Evolutionary conservation across 106 monocot species (phyloP).

Genomic region (Chionographis japonica): DNA sequence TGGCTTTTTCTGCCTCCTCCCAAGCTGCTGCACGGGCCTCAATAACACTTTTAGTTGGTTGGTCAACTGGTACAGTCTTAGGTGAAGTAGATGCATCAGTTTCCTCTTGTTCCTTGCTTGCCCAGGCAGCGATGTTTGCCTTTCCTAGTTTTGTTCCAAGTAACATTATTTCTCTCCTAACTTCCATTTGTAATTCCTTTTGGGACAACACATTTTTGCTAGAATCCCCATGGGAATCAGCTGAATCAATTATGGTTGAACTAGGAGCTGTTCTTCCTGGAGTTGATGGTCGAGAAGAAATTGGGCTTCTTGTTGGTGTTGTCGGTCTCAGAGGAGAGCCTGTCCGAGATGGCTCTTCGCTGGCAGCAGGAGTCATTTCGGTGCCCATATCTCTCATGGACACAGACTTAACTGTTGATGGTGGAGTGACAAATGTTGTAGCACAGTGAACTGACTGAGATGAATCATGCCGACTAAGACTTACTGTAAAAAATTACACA

Average conservation of each 20-base stretch:
- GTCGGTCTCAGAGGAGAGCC: slow-evolving; percentile 57
- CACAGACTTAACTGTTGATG: slow-evolving; percentile 46
- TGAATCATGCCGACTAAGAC: slow-evolving; percentile 32
- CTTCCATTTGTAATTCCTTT: slow-evolving; percentile 68
- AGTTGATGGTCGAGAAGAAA: slow-evolving; percentile 9
- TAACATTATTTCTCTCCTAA: slow-evolving; percentile 86
- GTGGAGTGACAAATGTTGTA: slow-evolving; percentile 13
- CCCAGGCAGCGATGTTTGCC: slow-evolving; percentile 91
- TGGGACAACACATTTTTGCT: slow-evolving; percentile 46
- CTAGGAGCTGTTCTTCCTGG: slow-evolving; percentile 4
- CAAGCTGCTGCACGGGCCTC: slow-evolving; percentile 81
- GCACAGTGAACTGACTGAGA: slow-evolving; percentile 14
- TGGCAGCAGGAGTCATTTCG: slow-evolving; percentile 83
- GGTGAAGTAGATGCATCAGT: slow-evolving; percentile 25
- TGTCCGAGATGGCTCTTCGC: slow-evolving; percentile 74
- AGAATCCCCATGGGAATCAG: slow-evolving; percentile 26
- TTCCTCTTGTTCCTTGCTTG: slow-evolving; percentile 75
- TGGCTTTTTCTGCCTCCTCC: slow-evolving; percentile 95
- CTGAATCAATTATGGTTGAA: slow-evolving; percentile 22
- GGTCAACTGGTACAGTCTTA: slow-evolving; percentile 21
- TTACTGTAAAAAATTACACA: neutral
- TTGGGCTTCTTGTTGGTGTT: slow-evolving; percentile 37
- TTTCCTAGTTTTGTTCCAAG: slow-evolving; percentile 88
- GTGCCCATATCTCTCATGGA: slow-evolving; percentile 87
- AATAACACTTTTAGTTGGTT: slow-evolving; percentile 34